Evolutionary conservation across 345 rosid species (phyloP), one percentile per base, ranked within the genome.

Genomic region (Cochlearia excelsa): DNA sequence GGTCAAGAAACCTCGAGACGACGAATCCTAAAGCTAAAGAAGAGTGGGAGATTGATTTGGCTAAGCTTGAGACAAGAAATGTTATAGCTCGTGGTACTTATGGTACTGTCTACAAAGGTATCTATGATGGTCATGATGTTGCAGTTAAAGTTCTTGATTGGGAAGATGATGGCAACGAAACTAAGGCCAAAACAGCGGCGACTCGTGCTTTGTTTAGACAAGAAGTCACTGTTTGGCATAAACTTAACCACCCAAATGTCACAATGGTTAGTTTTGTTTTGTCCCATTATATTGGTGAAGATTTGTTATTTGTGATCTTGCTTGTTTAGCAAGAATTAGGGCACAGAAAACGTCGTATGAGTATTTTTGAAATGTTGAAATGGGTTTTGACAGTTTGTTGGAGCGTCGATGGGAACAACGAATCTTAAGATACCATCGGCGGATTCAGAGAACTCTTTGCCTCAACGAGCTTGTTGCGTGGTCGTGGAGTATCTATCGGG

Each of bases 161-260:
- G 97, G 97, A 94, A 28, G 90, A 87, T 69, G 87, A 87, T 75
- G 87, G 88, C 42, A 49, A 74, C 3, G 79, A 79, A 39, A 76
- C 86, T 29, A 23, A 71, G 30, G 81, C 85, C 44, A 90, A 80
- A 75, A 81, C 80, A 37, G 84, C 88, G 58, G 74, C 88, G 54
- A 54, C 82, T 54, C 81, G 94, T 54, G 78, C 84, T 70, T 85
- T 95, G 29, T 93, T 93, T 63, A 78, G 45, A 65, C 86, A 89
- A 75, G 99, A 89, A 69, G 99, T 93, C 59, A 86, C 91, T 44
- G 99, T 93, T 65, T 93, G 99, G 99, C 84, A 93, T 60, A 89
- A 89, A 80, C 95, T 93, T 40, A 64, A 80, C 72, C 94, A 93
- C 78, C 90, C 84, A 38, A 93, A 93, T 68, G 97, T 93, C 51